A percentile compares a stretch with the other conserved stretches of the same genome.
Evolutionary conservation across 2,329 filamentous ascomycete species (phyloP).

Genomic region (Bipolaris sorokiniana): DNA sequence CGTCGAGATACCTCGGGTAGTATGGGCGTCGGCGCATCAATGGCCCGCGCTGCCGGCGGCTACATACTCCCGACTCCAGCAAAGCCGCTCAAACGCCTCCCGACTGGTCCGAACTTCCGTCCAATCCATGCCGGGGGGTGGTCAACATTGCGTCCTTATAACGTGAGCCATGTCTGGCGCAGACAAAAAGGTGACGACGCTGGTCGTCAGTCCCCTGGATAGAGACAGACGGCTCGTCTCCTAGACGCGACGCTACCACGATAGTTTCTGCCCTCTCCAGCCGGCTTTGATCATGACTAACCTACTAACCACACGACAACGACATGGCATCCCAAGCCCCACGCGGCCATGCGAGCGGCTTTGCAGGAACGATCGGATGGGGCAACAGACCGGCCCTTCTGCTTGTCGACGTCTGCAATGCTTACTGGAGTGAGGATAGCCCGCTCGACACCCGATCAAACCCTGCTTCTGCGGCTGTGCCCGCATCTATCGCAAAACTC

Average conservation of each 20-base stretch:
- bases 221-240: constrained; percentile 8
- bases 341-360: constrained; percentile 35
- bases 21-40: constrained; percentile 33
- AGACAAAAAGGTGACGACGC: background rate
- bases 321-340: constrained; percentile 25
- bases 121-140: constrained; percentile 13
- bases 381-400: constrained; percentile 52
- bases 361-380: constrained; percentile 54
- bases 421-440: constrained; percentile 54
- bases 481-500: constrained; percentile 50
- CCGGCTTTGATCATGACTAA: constrained; percentile 11
- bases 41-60: constrained; percentile 34
- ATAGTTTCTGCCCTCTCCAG: constrained; percentile 9
- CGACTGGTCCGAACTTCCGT: constrained; percentile 24
- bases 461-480: constrained; percentile 44
- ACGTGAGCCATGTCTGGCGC: background rate
- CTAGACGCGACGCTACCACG: constrained; percentile 2
- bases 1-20: constrained; percentile 35
- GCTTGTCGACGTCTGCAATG: constrained; percentile 57
- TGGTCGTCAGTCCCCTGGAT: constrained; percentile 11
- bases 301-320: constrained; percentile 16
- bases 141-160: constrained; percentile 8
- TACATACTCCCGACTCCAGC: constrained; percentile 27
- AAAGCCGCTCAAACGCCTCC: constrained; percentile 19
- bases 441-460: constrained; percentile 52